These are phyloP conservation scores for Curvularia hawaiiensis DNA, from an alignment of 2,329 filamentous ascomycete species.

Conservation along the genomic window DNA sequence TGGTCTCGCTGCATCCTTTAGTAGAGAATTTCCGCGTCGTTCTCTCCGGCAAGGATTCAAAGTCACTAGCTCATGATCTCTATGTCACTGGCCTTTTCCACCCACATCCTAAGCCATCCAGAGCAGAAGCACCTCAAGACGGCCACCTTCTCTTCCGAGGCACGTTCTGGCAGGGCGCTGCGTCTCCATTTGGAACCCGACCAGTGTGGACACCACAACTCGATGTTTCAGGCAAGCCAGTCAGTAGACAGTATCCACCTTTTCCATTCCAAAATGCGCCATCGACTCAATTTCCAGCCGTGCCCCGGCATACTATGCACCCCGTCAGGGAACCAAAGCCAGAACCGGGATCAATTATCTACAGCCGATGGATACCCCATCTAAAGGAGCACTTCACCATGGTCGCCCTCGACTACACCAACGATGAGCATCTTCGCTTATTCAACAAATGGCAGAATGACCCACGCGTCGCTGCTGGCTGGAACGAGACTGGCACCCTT, in stretches of 20 bases:
- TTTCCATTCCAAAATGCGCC: conserved; percentile 53
- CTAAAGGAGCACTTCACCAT: conserved; percentile 78
- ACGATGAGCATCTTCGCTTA: conserved; percentile 67
- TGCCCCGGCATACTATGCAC: conserved; percentile 66
- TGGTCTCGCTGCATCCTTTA: conserved; percentile 52
- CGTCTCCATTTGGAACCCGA: conserved; percentile 49
- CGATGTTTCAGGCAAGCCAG: conserved; percentile 43
- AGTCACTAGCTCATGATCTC: conserved; percentile 49
- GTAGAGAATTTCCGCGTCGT: conserved; percentile 53
- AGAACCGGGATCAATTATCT: conserved; percentile 69
- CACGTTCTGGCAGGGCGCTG: conserved; percentile 54
- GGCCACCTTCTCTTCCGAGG: conserved; percentile 57
- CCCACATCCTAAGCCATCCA: conserved; percentile 47
- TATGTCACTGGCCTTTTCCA: conserved; percentile 52
- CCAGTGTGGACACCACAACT: conserved; percentile 48
- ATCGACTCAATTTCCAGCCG: conserved; percentile 54
- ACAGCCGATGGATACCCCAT: conserved; percentile 79
- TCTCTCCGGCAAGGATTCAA: conserved; percentile 46
- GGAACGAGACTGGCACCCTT: conserved; percentile 78
- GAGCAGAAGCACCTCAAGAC: conserved; percentile 43
- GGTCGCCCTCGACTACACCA: conserved; percentile 70
- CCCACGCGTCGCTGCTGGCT: conserved; percentile 77
- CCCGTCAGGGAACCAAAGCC: conserved; percentile 76
- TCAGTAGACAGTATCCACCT: conserved; percentile 49
- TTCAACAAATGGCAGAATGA: conserved; percentile 87